Base-by-base conservation (phyloP, 192 early-diverging fungal genomes). In the Spizellomyces punctatus region DNA sequence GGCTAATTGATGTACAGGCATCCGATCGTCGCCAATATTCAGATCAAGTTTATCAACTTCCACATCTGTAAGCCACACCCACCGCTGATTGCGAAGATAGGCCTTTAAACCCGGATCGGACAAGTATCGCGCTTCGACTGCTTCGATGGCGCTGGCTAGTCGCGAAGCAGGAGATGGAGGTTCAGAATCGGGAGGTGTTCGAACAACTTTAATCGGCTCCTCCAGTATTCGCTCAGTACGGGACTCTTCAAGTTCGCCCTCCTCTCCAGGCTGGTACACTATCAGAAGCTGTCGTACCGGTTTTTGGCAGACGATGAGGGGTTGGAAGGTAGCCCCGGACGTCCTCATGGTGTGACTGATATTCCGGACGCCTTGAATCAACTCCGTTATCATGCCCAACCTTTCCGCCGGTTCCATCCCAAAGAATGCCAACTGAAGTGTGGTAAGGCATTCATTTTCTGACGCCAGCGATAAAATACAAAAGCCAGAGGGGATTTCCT, bases 21-120 rank as follows among this genome's bases (percentile, higher is more conserved):
- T 17, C 8, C 56, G 10, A 36, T 17, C 22, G 16, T 36, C 8
- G 0, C 58, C 55, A 14, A 57, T 42, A 21, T 42, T 59, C 50
- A 63, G 7, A n/a, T 77, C 64, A 5, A 50, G 46, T 62, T 12
- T 50, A 43, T 68, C 66, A 9, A n/a, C 48, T n/a, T 45, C 17
- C 9, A 81, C 52, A 67, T 86, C 81, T 2, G 72, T 58, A n/a
- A 83, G 74, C 85, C 85, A 87, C 8, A 81, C 63, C 83, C 83
- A 87, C 10, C 80, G 67, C 43, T 76, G 43, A 36, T 75, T n/a
- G 10, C 83, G 41, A 50, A 87, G 62, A 64, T 78, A 87, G 6
- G 66, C 61, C 42, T 77, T 73, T 19, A 79, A 49, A 4, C 49
- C 43, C 5, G 82, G 46, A 10, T 60, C 58, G 6, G 77, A 74